Conservation (phyloP, 2,329 filamentous ascomycete genomes). For the Chalara sp. region DNA sequence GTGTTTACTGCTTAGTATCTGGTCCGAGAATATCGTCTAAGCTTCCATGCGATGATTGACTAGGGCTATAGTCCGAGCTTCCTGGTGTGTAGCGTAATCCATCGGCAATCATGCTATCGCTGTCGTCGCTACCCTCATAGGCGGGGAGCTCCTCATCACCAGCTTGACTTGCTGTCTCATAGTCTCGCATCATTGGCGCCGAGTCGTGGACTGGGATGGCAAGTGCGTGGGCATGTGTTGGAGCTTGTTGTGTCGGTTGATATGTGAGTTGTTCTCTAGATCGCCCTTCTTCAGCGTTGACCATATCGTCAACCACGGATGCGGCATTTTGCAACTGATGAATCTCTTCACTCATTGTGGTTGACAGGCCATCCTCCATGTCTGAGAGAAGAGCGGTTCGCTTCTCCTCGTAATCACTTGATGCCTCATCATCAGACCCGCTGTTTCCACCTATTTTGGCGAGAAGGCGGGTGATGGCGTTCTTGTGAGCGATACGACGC, state of each 20-base stretch:
- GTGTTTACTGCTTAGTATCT: constrained; percentile 16
- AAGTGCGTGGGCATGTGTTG: not conserved
- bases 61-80: constrained; percentile 16
- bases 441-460: constrained; percentile 7
- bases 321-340: constrained; percentile 16
- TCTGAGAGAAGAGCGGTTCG: constrained; percentile 8
- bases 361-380: constrained; percentile 16
- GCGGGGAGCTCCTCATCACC: not conserved
- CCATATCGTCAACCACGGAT: constrained; percentile 10
- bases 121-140: constrained; percentile 3
- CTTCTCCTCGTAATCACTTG: constrained; percentile 18
- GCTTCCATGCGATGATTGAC: constrained; percentile 13
- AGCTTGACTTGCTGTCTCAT: not conserved
- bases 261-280: not conserved
- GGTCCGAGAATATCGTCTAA: constrained; percentile 20
- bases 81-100: constrained; percentile 23
- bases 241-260: not conserved
- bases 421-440: constrained; percentile 1
- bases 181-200: not conserved
- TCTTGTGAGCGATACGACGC: constrained; percentile 13
- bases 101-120: constrained; percentile 18
- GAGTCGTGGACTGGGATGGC: not conserved
- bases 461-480: constrained; percentile 11
- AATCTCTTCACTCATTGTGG: constrained; percentile 18
- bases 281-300: constrained; percentile 9